Base-by-base conservation (phyloP, 192 early-diverging fungal genomes). In the Coemansia sp. region DNA sequence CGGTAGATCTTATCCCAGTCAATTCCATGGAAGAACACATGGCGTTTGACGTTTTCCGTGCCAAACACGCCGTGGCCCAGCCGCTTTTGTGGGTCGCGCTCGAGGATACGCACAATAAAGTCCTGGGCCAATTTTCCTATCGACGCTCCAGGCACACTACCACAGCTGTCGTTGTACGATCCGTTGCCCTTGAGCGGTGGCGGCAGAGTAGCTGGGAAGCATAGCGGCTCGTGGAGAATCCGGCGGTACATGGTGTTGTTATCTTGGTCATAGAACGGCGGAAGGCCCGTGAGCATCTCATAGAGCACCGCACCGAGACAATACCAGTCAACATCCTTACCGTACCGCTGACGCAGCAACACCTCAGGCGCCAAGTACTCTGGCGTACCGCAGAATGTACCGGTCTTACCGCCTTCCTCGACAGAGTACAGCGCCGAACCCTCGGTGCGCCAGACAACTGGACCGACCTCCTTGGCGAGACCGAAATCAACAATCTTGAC, bases 401-500 rank as follows among this genome's bases (percentile, higher is more conserved):
- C 74, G 0, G 91, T 93, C 32, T 86, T 89, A 63, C 84, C 86
- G 24, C 85, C 86, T 43, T 80, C 85, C 32, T 84, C 67, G 16
- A 86, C 81, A 20, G 76, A 83, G 34, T 80, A 80, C 60, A 82
- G 59, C 11, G 79, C 65, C 3, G 79, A 76, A 15, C 79, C 79
- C 82, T 92, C 96, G 88, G 98, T 73, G 95, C 98, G 85, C 97
- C 74, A 82, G 35, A 70, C 79, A 18, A 82, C 71, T 4, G 79
- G 79, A 0, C 79, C 79, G 39, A 90, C 88, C 40, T 90, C 93
- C 74, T 97, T 97, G 32, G 88, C 87, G 8, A 97, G 82, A 15
- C 96, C 96, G 84, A 97, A 98, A 80, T 98, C 96, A 6, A 95
- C 93, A 67, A 98, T 24, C 22, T 24, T 24, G 22, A 24, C 22